Evolutionary conservation across 2,329 filamentous ascomycete species (phyloP).

Genomic region (Pseudogymnoascus sp.): DNA sequence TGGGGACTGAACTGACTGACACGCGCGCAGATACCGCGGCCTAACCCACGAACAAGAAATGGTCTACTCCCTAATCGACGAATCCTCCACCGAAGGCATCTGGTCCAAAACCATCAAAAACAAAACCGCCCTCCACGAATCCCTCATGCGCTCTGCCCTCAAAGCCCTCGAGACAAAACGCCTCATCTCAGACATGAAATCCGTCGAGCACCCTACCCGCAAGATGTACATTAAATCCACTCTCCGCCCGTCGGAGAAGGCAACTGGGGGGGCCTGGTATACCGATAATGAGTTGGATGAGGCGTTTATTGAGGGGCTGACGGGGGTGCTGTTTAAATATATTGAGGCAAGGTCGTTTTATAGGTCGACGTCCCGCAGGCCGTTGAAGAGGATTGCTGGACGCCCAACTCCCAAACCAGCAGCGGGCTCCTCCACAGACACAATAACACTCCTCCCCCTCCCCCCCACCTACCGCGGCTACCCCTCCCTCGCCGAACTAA

Average conservation of each 20-base stretch:
- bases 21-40: conserved; percentile 50
- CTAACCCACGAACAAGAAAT: conserved; percentile 69
- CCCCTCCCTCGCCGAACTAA: conserved; percentile 72
- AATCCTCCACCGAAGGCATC: conserved; percentile 74
- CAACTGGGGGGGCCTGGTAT: conserved; percentile 92
- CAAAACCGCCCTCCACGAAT: conserved; percentile 75
- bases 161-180: conserved; percentile 76
- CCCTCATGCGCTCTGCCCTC: conserved; percentile 69
- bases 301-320: conserved; percentile 73
- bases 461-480: conserved; percentile 65
- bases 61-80: conserved; percentile 84
- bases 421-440: conserved; percentile 10
- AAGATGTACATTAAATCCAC: conserved; percentile 94
- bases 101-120: conserved; percentile 83
- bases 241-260: conserved; percentile 77
- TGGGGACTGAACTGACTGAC: no score
- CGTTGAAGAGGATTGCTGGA: conserved; percentile 19
- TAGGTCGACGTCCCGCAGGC: conserved; percentile 31
- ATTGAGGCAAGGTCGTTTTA: conserved; percentile 68
- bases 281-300: conserved; percentile 85
- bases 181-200: conserved; percentile 83
- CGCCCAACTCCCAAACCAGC: neutral
- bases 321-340: conserved; percentile 63
- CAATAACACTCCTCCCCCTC: conserved; percentile 39
- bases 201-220: conserved; percentile 79